These are phyloP conservation scores for Yamadazyma spencermartinsiae DNA, from an alignment of 1,139 yeast genomes.

Conservation along the genomic window DNA sequence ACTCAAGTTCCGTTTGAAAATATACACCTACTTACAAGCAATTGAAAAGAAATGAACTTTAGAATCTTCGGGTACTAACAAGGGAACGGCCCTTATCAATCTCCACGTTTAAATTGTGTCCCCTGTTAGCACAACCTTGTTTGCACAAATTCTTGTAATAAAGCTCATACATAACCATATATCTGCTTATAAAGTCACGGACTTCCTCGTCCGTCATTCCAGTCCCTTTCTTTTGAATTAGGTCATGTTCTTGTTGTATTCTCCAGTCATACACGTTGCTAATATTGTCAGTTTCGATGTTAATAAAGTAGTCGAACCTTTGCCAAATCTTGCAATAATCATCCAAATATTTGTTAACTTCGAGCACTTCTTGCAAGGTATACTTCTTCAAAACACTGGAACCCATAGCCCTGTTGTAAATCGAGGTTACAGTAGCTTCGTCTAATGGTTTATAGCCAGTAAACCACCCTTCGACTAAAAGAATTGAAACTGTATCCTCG, in stretches of 20 bases:
- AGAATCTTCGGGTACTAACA: slow-evolving; percentile 2
- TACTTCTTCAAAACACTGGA: slow-evolving; percentile 24
- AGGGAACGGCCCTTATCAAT: slow-evolving; percentile 6
- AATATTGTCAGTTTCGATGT: slow-evolving; percentile 54
- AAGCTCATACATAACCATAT: slow-evolving; percentile 81
- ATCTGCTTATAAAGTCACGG: slow-evolving; percentile 66
- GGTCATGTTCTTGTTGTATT: slow-evolving; percentile 74
- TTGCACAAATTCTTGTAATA: slow-evolving; percentile 48
- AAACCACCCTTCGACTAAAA: slow-evolving; percentile 94
- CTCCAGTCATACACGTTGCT: slow-evolving; percentile 80
- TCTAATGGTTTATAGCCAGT: slow-evolving; percentile 63
- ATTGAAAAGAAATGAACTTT: not conserved
- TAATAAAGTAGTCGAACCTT: slow-evolving; percentile 60
- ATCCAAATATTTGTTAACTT: slow-evolving; percentile 50
- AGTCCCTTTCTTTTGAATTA: slow-evolving; percentile 52
- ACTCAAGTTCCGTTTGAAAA: too few species aligned
- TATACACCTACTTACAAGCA: too few species aligned
- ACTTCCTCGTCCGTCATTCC: slow-evolving; percentile 86
- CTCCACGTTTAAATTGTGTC: slow-evolving; percentile 5
- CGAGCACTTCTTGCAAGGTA: slow-evolving; percentile 30
- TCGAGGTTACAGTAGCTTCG: slow-evolving; percentile 19
- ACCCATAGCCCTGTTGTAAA: slow-evolving; percentile 22
- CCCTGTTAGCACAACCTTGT: slow-evolving; percentile 4
- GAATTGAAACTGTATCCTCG: slow-evolving; percentile 52
- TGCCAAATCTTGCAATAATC: slow-evolving; percentile 60